A percentile compares a stretch with the other conserved stretches of the same genome.
Conservation (phyloP, 345 rosid genomes). For the Hibiscus tridactylites region DNA sequence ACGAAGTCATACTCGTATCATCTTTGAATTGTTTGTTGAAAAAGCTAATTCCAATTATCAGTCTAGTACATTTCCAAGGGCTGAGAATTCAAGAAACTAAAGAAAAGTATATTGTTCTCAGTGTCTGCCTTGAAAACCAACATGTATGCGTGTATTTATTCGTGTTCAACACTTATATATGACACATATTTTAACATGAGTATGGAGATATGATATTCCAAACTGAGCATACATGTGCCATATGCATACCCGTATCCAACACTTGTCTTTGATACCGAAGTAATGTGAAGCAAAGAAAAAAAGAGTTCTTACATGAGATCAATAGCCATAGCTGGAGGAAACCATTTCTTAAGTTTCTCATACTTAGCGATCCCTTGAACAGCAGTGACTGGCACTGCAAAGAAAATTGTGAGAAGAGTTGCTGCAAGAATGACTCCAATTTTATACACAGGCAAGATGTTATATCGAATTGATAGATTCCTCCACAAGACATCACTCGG, state of each 20-base stretch:
- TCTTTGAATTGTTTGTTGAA: no score
- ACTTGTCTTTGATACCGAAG: background rate
- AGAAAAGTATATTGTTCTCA: no score
- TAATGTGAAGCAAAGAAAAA: background rate
- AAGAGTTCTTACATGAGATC: conserved; percentile 54
- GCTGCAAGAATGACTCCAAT: conserved; percentile 65
- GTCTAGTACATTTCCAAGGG: no score
- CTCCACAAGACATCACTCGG: conserved; percentile 80
- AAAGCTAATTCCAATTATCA: no score
- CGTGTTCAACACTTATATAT: background rate
- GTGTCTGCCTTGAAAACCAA: no score
- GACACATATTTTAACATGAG: background rate
- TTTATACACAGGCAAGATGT: conserved; percentile 47
- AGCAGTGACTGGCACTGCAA: conserved; percentile 84
- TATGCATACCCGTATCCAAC: background rate
- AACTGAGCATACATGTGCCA: no score
- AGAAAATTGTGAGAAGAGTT: conserved; percentile 68
- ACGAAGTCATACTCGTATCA: no score
- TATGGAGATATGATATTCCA: background rate
- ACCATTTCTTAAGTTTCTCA: conserved; percentile 83
- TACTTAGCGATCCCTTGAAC: conserved; percentile 89
- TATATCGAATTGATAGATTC: conserved; percentile 48
- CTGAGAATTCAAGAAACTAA: no score
- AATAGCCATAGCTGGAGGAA: conserved; percentile 73
- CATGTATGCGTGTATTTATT: no score